phyloP scores from a whole-genome alignment of 352 stramenopile genomes.

The Phytophthora vignae region DNA sequence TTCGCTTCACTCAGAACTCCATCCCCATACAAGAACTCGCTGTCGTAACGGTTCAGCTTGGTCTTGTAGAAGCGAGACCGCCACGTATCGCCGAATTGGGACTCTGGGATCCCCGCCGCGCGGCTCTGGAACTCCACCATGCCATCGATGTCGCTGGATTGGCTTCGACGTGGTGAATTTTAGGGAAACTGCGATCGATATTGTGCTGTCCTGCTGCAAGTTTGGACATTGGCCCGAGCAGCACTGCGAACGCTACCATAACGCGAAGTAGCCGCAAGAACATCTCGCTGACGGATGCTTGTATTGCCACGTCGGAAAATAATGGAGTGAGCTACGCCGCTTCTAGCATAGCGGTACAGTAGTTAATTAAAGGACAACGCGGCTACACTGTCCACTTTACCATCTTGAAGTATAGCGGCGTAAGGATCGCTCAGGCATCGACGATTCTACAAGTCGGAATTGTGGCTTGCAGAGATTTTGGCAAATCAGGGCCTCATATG shows the following conservation, averaged over 20 bases:
- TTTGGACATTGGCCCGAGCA: background rate
- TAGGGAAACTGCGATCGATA: background rate
- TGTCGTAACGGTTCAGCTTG: conserved; percentile 47
- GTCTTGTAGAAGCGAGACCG: conserved; percentile 33
- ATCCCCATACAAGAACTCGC: conserved; percentile 43
- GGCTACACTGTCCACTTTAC: background rate
- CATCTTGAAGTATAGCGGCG: background rate
- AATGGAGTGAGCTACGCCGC: background rate
- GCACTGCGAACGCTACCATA: too few relatives aligned
- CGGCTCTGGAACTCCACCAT: conserved; percentile 50
- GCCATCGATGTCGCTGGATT: conserved; percentile 25
- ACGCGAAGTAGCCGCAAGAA: background rate
- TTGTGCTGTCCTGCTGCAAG: background rate
- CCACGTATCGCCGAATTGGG: conserved; percentile 36
- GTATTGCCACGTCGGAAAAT: background rate
- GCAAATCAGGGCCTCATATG: too few relatives aligned
- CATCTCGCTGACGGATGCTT: background rate
- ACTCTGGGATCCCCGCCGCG: conserved; percentile 20
- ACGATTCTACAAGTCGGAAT: too few relatives aligned
- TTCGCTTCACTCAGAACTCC: conserved; percentile 28
- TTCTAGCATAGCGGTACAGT: too few relatives aligned
- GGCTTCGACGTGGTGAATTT: background rate
- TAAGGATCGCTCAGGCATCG: background rate
- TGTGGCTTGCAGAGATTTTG: too few relatives aligned
- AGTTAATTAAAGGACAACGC: too few relatives aligned